Percentiles rank a stretch among this genome's conserved stretches.
Conservation (phyloP, 2,329 filamentous ascomycete genomes). For the Alternaria alternata region DNA sequence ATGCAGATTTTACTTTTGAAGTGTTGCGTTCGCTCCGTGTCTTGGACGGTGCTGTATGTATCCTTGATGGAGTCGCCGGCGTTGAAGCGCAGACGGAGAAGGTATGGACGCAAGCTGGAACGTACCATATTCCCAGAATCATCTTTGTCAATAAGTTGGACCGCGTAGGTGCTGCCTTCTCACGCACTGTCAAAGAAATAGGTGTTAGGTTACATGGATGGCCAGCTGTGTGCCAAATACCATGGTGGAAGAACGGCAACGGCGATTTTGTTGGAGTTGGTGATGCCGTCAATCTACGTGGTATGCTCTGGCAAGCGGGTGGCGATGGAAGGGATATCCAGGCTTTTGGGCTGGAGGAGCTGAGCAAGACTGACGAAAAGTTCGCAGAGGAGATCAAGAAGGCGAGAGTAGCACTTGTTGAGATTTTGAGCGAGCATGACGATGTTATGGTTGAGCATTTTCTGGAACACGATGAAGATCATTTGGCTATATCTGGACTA, state of each 20-base stretch:
- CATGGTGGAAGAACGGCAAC: constrained; percentile 82
- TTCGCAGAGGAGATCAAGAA: constrained; percentile 73
- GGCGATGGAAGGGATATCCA: constrained; percentile 70
- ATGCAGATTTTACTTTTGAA: constrained; percentile 97
- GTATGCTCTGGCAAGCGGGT: constrained; percentile 74
- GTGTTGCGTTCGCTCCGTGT: constrained; percentile 89
- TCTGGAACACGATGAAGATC: constrained; percentile 78
- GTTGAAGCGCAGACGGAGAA: constrained; percentile 98
- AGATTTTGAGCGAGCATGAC: constrained; percentile 87
- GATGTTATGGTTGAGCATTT: constrained; percentile 86
- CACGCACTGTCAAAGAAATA: constrained; percentile 84
- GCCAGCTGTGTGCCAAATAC: constrained; percentile 93
- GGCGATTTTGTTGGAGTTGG: constrained; percentile 83
- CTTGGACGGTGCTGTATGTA: constrained; percentile 89
- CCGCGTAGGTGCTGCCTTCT: constrained; percentile 82
- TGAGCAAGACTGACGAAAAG: constrained; percentile 58
- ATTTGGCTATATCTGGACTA: constrained; percentile 69
- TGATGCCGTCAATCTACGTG: constrained; percentile 79
- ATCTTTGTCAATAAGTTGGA: constrained; percentile 88
- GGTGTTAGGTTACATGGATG: constrained; percentile 80
- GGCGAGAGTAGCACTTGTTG: constrained; percentile 80
- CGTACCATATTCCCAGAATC: constrained; percentile 83
- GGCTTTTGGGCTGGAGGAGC: constrained; percentile 63
- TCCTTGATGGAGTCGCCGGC: constrained; percentile 89
- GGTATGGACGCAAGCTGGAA: constrained; percentile 90